Base-by-base conservation (phyloP, 2,329 filamentous ascomycete species). In the Trichoderma brevicompactum region DNA sequence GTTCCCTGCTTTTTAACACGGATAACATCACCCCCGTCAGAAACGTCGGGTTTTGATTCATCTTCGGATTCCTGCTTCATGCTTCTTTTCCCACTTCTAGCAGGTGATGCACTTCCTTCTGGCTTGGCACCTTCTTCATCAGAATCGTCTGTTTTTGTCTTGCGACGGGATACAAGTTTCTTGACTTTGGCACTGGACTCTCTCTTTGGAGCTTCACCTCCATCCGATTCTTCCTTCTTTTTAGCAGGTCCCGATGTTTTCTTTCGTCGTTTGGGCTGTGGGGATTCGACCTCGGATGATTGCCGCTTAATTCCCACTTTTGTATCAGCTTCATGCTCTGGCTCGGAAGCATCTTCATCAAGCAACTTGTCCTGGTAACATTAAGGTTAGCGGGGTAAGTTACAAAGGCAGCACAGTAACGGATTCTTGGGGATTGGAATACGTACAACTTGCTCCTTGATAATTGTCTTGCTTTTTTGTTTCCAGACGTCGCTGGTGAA, bases 391-490 rank as follows among this genome's bases (percentile, higher is more conserved):
- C 40, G 44, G 55, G 32, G 54, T 55, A 63, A 17, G 43, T 46
- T 40, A 65, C 50, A 8, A 40, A 32, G 34, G 40, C 10, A n/a
- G 12, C 17, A 38, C 8, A 38, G 32, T 15, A 41, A 19, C 48
- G 17, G 8, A 19, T 40, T 28, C 40, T 19, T 41, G 48, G 28
- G 10, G 19, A 48, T 28, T 15, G 41, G 12, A n/a, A 38, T 38
- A 79, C 83, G 68, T 79, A 88, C 87, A n/a, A 83, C 81, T 54
- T 80, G 77, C 17, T 77, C 75, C 60, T 83, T 83, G 68, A 89
- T 87, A n/a, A 88, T 70, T 1, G 74, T 72, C 70, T 88, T 89
- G 73, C 85, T 88, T 69, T 79, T 82, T 5, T 76, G 73, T 72
- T 89, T 88, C 87, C 87, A 89, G 15, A 81, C 75, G 0, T 68